A percentile compares a stretch with the other conserved stretches of the same genome.
phyloP scores from a whole-genome alignment of 164 flowering plant genomes.

The Protea cynaroides region DNA sequence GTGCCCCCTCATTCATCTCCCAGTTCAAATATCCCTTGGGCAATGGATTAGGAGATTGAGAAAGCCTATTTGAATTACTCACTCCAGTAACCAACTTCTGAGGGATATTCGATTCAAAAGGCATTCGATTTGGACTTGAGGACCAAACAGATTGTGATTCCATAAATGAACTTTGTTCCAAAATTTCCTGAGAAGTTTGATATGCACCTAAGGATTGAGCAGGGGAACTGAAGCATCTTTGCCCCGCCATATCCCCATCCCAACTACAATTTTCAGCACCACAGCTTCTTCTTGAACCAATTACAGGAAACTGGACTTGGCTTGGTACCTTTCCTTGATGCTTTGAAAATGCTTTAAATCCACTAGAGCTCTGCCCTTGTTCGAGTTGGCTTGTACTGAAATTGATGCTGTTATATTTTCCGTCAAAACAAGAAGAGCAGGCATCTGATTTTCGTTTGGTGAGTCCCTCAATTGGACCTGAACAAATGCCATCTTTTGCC shows the following conservation, averaged over 20 bases:
- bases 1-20: slow-evolving; percentile 15
- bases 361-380: slow-evolving; percentile 14
- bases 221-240: slow-evolving; percentile 17
- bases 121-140: slow-evolving; percentile 16
- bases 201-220: slow-evolving; percentile 20
- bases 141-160: slow-evolving; percentile 23
- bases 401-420: slow-evolving; percentile 8
- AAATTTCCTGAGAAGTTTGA: slow-evolving; percentile 17
- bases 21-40: slow-evolving; percentile 15
- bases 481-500: slow-evolving; percentile 12
- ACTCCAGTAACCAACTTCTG: slow-evolving; percentile 19
- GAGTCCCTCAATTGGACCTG: slow-evolving; percentile 12
- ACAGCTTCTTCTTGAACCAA: slow-evolving; percentile 18
- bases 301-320: slow-evolving; percentile 21
- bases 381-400: slow-evolving; percentile 15
- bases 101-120: slow-evolving; percentile 12
- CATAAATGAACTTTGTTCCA: slow-evolving; percentile 12
- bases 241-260: slow-evolving; percentile 19
- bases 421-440: slow-evolving; percentile 14
- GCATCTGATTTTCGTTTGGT: slow-evolving; percentile 19
- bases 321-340: slow-evolving; percentile 22
- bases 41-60: slow-evolving; percentile 11
- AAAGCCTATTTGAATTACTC: slow-evolving; percentile 9
- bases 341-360: slow-evolving; percentile 18
- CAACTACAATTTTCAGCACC: slow-evolving; percentile 21